phyloP scores from a whole-genome alignment of 1,284 basidiomycete species.

The Fomitopsis pinicola region DNA sequence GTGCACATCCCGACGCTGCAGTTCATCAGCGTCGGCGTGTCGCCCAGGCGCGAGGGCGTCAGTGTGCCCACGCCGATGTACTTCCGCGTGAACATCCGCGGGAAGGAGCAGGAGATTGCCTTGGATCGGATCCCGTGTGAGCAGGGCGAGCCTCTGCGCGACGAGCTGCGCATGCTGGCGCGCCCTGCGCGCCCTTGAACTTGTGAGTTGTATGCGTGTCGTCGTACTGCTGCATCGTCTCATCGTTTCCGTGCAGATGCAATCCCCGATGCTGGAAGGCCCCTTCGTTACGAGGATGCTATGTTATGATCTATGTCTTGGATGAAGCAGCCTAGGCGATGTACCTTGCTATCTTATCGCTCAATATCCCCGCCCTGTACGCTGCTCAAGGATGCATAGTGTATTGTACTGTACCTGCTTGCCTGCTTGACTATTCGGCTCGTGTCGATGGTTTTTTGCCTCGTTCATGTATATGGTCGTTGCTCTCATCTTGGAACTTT shows the following conservation, averaged over 20 bases:
- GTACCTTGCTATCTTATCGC: constrained; percentile 2
- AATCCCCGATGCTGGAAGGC: not conserved
- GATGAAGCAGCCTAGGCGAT: not conserved
- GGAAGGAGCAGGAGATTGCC: constrained; percentile 2
- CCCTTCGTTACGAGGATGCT: not conserved
- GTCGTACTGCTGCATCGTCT: not conserved
- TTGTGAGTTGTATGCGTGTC: not conserved
- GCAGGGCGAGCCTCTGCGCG: constrained; percentile 13
- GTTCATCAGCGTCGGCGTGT: constrained; percentile 15
- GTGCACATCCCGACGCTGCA: constrained; percentile 12
- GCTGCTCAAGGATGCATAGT: not conserved
- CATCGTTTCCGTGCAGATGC: not conserved
- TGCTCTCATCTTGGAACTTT: too few species aligned
- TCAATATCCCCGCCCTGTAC: constrained; percentile 4
- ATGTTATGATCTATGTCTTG: not conserved
- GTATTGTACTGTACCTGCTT: not conserved
- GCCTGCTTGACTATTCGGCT: not conserved
- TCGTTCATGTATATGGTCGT: too few species aligned
- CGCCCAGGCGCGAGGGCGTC: constrained; percentile 4
- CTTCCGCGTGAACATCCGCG: constrained; percentile 13
- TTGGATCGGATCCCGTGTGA: constrained; percentile 10
- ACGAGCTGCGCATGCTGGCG: constrained; percentile 11
- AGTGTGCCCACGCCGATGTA: constrained; percentile 9
- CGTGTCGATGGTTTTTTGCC: too few species aligned
- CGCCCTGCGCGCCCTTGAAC: not conserved